These are phyloP conservation scores for Ophiocordyceps australis DNA, from an alignment of 2,329 filamentous ascomycete species.

Conservation along the genomic window DNA sequence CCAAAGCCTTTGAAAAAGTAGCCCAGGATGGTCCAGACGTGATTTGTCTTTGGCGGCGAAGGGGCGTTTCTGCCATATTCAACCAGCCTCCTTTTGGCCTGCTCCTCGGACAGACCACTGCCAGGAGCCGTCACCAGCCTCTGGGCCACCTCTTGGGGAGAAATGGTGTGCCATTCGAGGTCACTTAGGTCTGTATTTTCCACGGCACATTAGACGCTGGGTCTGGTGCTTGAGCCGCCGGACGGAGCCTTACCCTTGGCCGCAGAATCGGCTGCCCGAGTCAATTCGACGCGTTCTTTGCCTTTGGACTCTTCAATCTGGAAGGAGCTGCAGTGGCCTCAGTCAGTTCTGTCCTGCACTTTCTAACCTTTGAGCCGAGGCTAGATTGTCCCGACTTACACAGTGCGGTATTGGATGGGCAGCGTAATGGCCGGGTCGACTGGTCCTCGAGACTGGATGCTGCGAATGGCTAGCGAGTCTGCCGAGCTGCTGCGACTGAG, in stretches of 20 bases:
- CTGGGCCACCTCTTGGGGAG: constrained; percentile 36
- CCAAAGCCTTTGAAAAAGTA: constrained; percentile 72
- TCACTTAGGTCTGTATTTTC: constrained; percentile 31
- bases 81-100: constrained; percentile 31
- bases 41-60: constrained; percentile 43
- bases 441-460: constrained; percentile 11
- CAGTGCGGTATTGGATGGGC: constrained; percentile 35
- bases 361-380: too few species aligned
- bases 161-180: constrained; percentile 50
- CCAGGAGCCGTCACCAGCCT: constrained; percentile 36
- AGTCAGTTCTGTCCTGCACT: too few species aligned
- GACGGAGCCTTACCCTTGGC: constrained; percentile 29
- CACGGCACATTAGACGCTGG: background rate
- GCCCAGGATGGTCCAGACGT: constrained; percentile 36
- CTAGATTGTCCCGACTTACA: constrained; percentile 22
- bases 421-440: constrained; percentile 13
- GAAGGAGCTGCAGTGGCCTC: too few species aligned
- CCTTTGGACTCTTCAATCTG: constrained; percentile 36
- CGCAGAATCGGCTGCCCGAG: constrained; percentile 21
- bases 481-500: constrained; percentile 9
- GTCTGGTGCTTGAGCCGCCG: too few species aligned
- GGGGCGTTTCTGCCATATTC: constrained; percentile 51
- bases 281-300: constrained; percentile 18
- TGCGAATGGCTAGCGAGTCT: constrained; percentile 22
- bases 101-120: constrained; percentile 40